Evolutionary conservation across 1,139 yeast genomes (phyloP).

Genomic region (Pichia sp.): DNA sequence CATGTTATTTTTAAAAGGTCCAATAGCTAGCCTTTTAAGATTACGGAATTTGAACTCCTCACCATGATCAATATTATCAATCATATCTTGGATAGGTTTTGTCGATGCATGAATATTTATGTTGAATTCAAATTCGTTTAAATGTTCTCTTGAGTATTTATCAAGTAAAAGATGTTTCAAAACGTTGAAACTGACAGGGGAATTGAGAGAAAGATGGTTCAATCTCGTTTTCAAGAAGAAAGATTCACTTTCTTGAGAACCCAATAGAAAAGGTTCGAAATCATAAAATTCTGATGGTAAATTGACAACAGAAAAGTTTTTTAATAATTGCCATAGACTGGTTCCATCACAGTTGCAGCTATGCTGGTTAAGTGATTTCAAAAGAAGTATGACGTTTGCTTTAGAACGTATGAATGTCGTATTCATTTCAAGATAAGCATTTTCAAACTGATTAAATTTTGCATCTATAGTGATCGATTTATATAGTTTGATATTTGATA

Average conservation of each 20-base stretch:
- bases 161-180: slow-evolving; percentile 6
- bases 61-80: neutral
- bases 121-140: slow-evolving; percentile 5
- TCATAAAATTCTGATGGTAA: slow-evolving; percentile 25
- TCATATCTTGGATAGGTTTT: slow-evolving; percentile 3
- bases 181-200: slow-evolving; percentile 13
- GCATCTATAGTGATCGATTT: slow-evolving; percentile 19
- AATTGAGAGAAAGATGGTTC: slow-evolving; percentile 6
- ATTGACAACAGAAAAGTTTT: slow-evolving; percentile 14
- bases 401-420: slow-evolving; percentile 22
- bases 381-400: slow-evolving; percentile 15
- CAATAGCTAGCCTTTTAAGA: slow-evolving; percentile 12
- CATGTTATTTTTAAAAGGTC: slow-evolving; percentile 15
- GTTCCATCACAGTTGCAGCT: neutral
- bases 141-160: slow-evolving; percentile 7
- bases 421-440: slow-evolving; percentile 12
- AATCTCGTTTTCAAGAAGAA: slow-evolving; percentile 10
- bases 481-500: slow-evolving; percentile 14
- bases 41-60: slow-evolving; percentile 7
- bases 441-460: slow-evolving; percentile 20
- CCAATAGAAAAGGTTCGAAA: slow-evolving; percentile 16
- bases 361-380: slow-evolving; percentile 5
- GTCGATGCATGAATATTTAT: slow-evolving; percentile 5
- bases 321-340: slow-evolving; percentile 4
- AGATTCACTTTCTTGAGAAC: neutral